Evolutionary conservation across 495 filamentous ascomycete species (phyloP), one percentile per base, ranked within the genome.

Genomic region (Neurospora africana): DNA sequence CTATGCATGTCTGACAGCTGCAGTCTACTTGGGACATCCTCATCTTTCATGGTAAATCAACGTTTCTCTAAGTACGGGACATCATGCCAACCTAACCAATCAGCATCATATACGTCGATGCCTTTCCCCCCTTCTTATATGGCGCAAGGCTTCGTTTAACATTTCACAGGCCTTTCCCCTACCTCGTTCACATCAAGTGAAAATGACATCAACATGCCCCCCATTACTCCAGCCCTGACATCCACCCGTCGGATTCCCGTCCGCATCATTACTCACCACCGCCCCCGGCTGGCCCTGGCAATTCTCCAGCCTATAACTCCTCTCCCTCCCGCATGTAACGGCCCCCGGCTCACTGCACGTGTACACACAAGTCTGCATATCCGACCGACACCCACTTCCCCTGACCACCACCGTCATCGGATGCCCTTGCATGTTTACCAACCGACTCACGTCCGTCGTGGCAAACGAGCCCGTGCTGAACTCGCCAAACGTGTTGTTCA

Each of bases 401-500:
- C 38, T 44, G 1, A 75, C 74, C 37, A 35, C 11, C 9, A 78
- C 69, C 17, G 71, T 74, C 78, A 84, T 81, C 39, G 67, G 23
- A 69, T 79, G 69, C 17, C 82, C 82, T 35, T 70, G 67, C 82
- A 84, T 82, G 70, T 82, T 81, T 68, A 82, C 78, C 38, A 83
- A 73, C 30, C 80, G 71, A 15, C 78, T 79, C 37, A 84, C 75
- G 71, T 84, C 81, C 35, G 79, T 74, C n/a, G 76, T 78, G 47
- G 79, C 81, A 6, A 47, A 77, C 0, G 11, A 17, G 15, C 76
- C 77, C 0, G 74, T 78, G 71, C 70, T 82, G 74, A 79, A 78
- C 74, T 84, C 82, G 39, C 77, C 76, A 74, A 81, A 80, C n/a
- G 80, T 82, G 71, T 84, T 81, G 69, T 72, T 40, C 58, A 83